Evolutionary conservation across 2,329 filamentous ascomycete genomes (phyloP).

Genomic region (Nemania sp.): DNA sequence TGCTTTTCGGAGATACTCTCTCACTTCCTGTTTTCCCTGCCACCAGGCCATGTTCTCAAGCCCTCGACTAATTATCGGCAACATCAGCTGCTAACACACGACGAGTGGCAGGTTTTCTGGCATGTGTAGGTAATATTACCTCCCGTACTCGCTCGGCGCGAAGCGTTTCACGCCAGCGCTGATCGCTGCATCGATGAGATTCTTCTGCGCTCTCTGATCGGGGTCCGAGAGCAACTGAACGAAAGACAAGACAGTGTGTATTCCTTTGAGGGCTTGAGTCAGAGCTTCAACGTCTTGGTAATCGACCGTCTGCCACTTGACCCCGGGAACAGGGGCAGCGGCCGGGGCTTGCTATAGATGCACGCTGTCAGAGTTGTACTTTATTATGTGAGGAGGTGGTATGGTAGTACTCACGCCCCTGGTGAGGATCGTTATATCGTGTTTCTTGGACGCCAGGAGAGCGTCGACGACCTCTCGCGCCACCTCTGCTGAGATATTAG

Average conservation of each 20-base stretch:
- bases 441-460: slow-evolving; percentile 51
- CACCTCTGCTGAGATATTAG: slow-evolving; percentile 47
- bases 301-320: slow-evolving; percentile 47
- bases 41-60: slow-evolving; percentile 50
- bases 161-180: slow-evolving; percentile 63
- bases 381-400: neutral
- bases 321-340: slow-evolving; percentile 27
- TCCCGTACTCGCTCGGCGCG: slow-evolving; percentile 62
- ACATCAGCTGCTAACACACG: neutral
- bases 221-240: slow-evolving; percentile 42
- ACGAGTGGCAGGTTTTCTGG: too few species aligned
- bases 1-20: slow-evolving; percentile 53
- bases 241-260: slow-evolving; percentile 59
- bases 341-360: slow-evolving; percentile 32
- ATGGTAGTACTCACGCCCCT: slow-evolving; percentile 43
- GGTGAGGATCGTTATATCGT: slow-evolving; percentile 56
- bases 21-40: slow-evolving; percentile 52
- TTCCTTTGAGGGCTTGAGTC: slow-evolving; percentile 45
- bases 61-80: slow-evolving; percentile 1
- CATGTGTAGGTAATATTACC: slow-evolving; percentile 28
- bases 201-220: slow-evolving; percentile 50
- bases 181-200: slow-evolving; percentile 62
- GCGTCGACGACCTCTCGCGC: slow-evolving; percentile 56
- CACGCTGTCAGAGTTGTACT: neutral
- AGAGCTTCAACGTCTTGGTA: slow-evolving; percentile 49